Evolutionary conservation across 163 green algal genomes (phyloP).

Genomic region (Scenedesmus sp.): DNA sequence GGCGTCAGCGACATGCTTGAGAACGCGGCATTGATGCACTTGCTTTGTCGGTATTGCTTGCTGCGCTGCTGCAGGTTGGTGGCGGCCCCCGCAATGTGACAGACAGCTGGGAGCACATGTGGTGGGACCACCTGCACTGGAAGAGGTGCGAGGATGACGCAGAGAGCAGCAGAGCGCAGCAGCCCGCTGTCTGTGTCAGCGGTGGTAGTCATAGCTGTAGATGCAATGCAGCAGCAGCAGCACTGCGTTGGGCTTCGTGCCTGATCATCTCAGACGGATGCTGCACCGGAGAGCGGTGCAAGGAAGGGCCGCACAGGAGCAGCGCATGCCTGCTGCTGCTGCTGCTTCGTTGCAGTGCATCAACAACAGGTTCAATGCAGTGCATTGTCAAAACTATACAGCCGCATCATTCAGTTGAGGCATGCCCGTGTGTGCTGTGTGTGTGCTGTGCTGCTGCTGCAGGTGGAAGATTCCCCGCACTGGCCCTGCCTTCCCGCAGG

Average conservation of each 20-base stretch:
- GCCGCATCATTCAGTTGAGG: too few relatives aligned
- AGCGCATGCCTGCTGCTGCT: not conserved
- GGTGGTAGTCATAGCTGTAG: not conserved
- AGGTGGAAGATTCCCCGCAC: conserved; percentile 73
- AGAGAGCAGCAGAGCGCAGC: not conserved
- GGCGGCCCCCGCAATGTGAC: conserved; percentile 64
- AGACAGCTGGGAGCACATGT: conserved; percentile 78
- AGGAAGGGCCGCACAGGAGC: too few relatives aligned
- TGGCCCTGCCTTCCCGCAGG: conserved; percentile 70
- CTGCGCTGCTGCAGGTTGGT: conserved; percentile 55
- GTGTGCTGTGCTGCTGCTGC: not conserved
- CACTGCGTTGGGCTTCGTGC: not conserved
- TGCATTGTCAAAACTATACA: too few relatives aligned
- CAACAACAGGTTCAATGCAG: too few relatives aligned
- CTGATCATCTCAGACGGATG: too few relatives aligned
- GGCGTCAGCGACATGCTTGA: too few relatives aligned
- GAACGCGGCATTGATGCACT: not conserved
- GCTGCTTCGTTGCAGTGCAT: too few relatives aligned
- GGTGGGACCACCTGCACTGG: conserved; percentile 79
- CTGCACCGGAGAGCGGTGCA: too few relatives aligned
- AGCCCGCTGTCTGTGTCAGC: not conserved
- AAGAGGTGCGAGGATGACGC: conserved; percentile 60
- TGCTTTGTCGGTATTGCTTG: too few relatives aligned
- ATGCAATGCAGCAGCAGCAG: conserved; percentile 14
- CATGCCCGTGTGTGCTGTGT: not conserved